A percentile compares a stretch with the other conserved stretches of the same genome.
These are phyloP conservation scores for Tephrocybe sp. DNA, from an alignment of 768 basidiomycete genomes.

Conservation along the genomic window DNA sequence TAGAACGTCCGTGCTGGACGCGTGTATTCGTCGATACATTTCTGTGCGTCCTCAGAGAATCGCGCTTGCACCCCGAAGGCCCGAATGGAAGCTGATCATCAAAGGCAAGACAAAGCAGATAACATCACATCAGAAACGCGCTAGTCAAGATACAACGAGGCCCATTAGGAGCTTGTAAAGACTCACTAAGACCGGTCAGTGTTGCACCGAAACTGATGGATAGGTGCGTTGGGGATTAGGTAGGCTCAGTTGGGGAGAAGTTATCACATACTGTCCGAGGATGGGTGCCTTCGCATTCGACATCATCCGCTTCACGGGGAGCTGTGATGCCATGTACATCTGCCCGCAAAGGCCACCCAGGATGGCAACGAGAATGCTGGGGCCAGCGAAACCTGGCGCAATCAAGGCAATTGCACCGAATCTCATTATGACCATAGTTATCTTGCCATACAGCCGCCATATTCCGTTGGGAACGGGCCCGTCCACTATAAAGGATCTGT, in stretches of 20 bases:
- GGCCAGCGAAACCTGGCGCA: slow-evolving; percentile 42
- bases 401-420: slow-evolving; percentile 41
- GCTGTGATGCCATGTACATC: slow-evolving; percentile 42
- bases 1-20: slow-evolving; percentile 32
- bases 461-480: slow-evolving; percentile 27
- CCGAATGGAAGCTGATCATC: slow-evolving; percentile 47
- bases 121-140: not conserved
- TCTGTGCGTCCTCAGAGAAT: slow-evolving; percentile 41
- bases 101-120: not conserved
- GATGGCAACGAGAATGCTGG: slow-evolving; percentile 37
- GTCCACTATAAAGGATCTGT: slow-evolving; percentile 42
- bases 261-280: slow-evolving; percentile 33
- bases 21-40: slow-evolving; percentile 51
- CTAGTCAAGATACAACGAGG: no score
- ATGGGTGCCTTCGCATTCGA: slow-evolving; percentile 35
- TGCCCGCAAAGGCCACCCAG: slow-evolving; percentile 42
- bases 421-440: slow-evolving; percentile 34
- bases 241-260: slow-evolving; percentile 8
- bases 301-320: slow-evolving; percentile 47
- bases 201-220: slow-evolving; percentile 48
- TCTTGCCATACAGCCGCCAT: slow-evolving; percentile 23
- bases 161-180: no score
- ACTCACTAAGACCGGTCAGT: slow-evolving; percentile 51
- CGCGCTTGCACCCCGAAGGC: slow-evolving; percentile 60
- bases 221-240: not conserved